Percentiles rank a stretch among this genome's conserved stretches.
Evolutionary conservation across 2,329 filamentous ascomycete species (phyloP).

Genomic region (Clarireedia monteithiana): DNA sequence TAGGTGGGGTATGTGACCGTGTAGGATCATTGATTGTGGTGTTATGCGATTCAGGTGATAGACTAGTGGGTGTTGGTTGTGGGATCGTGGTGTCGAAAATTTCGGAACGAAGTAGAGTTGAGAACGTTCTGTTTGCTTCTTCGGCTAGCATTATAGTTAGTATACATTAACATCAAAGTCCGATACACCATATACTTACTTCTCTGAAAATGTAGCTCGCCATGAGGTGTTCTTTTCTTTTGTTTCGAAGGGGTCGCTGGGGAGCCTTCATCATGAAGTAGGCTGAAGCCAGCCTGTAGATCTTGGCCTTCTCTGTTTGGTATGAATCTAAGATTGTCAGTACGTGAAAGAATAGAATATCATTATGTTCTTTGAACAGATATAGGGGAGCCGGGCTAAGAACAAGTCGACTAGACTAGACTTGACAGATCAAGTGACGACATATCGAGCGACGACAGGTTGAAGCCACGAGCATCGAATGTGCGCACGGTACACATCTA

Average conservation of each 20-base stretch:
- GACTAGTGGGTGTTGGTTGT: conserved; percentile 59
- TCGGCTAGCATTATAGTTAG: conserved; percentile 50
- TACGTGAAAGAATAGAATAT: background rate
- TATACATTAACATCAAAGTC: background rate
- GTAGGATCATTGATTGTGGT: conserved; percentile 56
- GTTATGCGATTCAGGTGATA: conserved; percentile 53
- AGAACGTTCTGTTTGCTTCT: conserved; percentile 92
- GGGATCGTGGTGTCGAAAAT: conserved; percentile 88
- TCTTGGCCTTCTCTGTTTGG: conserved; percentile 91
- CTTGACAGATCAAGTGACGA: too few species aligned
- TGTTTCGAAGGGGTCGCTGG: conserved; percentile 83
- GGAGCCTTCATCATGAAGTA: conserved; percentile 87
- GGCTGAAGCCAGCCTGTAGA: conserved; percentile 82
- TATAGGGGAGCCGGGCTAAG: too few species aligned
- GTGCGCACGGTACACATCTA: too few species aligned
- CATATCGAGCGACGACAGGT: too few species aligned
- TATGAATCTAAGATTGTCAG: conserved; percentile 65
- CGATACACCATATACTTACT: conserved; percentile 46
- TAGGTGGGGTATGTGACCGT: conserved; percentile 75
- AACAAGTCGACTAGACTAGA: too few species aligned
- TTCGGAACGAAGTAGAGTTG: conserved; percentile 77
- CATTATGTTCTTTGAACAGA: too few species aligned
- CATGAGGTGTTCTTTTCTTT: conserved; percentile 77
- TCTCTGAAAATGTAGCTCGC: conserved; percentile 89
- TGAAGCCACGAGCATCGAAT: too few species aligned